These are phyloP conservation scores for Suillus placidus DNA, from an alignment of 768 basidiomycete genomes.

Conservation along the genomic window DNA sequence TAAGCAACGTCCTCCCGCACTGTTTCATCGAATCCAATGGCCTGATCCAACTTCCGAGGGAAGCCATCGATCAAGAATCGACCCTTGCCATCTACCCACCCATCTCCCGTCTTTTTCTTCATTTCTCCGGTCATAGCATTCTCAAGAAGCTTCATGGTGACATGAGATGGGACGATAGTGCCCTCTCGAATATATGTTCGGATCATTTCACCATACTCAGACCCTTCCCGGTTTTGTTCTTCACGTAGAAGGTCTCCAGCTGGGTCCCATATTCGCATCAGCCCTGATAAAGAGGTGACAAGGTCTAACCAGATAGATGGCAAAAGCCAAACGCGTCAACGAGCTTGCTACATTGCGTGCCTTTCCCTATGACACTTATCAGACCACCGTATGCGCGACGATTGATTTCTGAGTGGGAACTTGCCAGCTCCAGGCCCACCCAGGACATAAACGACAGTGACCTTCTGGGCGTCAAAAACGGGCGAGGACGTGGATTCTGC, in stretches of 20 bases:
- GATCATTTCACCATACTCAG: slow-evolving; percentile 82
- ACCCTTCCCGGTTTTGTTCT: slow-evolving; percentile 87
- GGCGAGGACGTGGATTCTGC: slow-evolving; percentile 9
- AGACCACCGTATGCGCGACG: slow-evolving; percentile 14
- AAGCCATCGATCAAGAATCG: slow-evolving; percentile 97
- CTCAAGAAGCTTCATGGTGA: slow-evolving; percentile 93
- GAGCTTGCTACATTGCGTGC: slow-evolving; percentile 88
- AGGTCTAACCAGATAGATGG: slow-evolving; percentile 82
- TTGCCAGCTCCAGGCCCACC: slow-evolving; percentile 96
- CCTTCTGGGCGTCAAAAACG: slow-evolving; percentile 66
- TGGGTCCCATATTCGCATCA: slow-evolving; percentile 27
- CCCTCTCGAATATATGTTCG: slow-evolving; percentile 89
- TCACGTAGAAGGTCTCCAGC: slow-evolving; percentile 98
- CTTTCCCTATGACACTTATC: slow-evolving; percentile 68
- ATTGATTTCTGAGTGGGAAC: slow-evolving; percentile 11
- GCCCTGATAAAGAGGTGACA: slow-evolving; percentile 3
- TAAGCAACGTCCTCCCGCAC: slow-evolving; percentile 45
- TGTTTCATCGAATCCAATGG: slow-evolving; percentile 82
- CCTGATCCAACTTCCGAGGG: slow-evolving; percentile 99
- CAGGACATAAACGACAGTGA: slow-evolving; percentile 92
- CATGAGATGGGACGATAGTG: slow-evolving; percentile 93
- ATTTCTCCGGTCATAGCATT: slow-evolving; percentile 82
- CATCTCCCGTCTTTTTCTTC: slow-evolving; percentile 44
- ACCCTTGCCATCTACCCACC: slow-evolving; percentile 73
- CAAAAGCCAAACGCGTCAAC: slow-evolving; percentile 86